Evolutionary conservation across 140 eudicot species (phyloP).

Genomic region (Oenanthe javanica): DNA sequence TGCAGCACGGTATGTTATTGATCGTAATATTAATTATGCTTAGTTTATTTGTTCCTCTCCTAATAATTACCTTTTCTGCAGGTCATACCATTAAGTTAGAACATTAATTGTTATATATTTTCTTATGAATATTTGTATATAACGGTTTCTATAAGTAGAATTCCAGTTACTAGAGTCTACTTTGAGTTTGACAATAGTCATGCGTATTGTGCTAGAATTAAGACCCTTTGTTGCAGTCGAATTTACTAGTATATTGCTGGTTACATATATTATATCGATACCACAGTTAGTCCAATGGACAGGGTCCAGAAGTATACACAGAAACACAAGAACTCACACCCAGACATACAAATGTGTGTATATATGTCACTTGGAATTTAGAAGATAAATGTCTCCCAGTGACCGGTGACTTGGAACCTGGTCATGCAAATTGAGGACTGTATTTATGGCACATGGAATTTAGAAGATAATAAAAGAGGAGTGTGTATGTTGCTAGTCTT

Average conservation of each 20-base stretch:
- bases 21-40: background rate
- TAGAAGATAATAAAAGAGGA: no score
- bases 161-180: background rate
- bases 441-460: no score
- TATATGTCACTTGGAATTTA: background rate
- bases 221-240: background rate
- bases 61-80: background rate
- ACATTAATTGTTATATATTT: background rate
- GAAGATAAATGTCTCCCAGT: no score
- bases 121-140: background rate
- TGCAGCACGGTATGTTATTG: constrained; percentile 62
- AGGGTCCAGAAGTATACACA: background rate
- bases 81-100: background rate
- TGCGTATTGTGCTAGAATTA: background rate
- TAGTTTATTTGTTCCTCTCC: background rate
- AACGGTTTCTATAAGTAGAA: background rate
- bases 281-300: background rate
- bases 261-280: background rate
- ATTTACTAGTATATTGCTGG: background rate
- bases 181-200: background rate
- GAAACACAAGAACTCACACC: background rate
- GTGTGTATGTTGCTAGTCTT: background rate
- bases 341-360: background rate
- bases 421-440: no score
- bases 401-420: no score